A percentile compares a stretch with the other conserved stretches of the same genome.
Evolutionary conservation across 2,329 filamentous ascomycete genomes (phyloP).

Genomic region (Aureobasidium melanogenum): DNA sequence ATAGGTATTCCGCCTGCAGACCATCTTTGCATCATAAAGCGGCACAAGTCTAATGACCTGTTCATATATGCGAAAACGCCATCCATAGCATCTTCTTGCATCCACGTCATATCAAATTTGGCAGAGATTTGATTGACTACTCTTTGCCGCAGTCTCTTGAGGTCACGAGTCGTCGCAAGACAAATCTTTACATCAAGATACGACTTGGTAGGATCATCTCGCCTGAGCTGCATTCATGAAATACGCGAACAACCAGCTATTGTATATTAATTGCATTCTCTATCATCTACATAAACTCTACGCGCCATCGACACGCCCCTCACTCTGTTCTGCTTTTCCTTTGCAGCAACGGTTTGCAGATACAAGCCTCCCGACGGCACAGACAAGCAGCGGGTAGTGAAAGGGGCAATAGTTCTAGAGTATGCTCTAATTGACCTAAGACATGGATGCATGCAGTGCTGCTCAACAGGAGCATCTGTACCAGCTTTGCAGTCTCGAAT

Average conservation of each 20-base stretch:
- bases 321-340: not conserved
- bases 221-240: not conserved
- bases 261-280: not conserved
- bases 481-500: not conserved
- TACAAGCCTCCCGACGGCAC: not conserved
- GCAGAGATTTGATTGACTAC: not conserved
- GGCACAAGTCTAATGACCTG: constrained; percentile 2
- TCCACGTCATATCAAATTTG: not conserved
- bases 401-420: constrained; percentile 5
- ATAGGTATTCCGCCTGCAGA: not conserved
- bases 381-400: not conserved
- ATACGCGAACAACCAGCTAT: not conserved
- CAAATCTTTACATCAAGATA: too few relatives aligned
- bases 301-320: not conserved
- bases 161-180: not conserved
- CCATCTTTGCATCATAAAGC: not conserved
- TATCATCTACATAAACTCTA: not conserved
- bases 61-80: not conserved
- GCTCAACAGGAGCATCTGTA: not conserved
- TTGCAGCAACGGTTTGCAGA: not conserved
- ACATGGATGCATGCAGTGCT: not conserved
- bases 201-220: too few relatives aligned
- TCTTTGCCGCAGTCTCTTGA: not conserved
- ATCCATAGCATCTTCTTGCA: not conserved
- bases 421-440: not conserved